Base-by-base conservation (phyloP, 352 stramenopile genomes). In the Saprolegnia diclina region DNA sequence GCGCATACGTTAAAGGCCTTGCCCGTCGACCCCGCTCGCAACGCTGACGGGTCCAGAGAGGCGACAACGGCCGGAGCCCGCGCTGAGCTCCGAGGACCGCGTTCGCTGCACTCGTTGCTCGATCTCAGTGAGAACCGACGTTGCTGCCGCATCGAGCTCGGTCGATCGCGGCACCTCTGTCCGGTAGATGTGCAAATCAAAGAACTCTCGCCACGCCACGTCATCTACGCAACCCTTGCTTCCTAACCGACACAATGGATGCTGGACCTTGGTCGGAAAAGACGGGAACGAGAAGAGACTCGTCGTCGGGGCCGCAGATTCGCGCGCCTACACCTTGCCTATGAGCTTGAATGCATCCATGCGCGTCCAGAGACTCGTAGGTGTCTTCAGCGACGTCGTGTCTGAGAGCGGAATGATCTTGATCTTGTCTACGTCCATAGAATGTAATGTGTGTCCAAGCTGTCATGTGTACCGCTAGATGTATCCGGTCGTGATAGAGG, bases 391-490 rank as follows among this genome's bases (percentile, higher is more conserved):
- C 9, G 16, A 7, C 52, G 52, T 38, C 16, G 52, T 29, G 32
- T 57, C 52, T 16, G 52, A 14, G 7, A 57, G 22, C 7, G 52
- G 52, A 16, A 57, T 16, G 52, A 57, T 57, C 32, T 57, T 57
- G 52, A 57, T 16, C 22, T 16, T 14, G 32, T 16, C 52, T 57
- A 57, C 52, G 22, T 52, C 18, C 45, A 52, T 7, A 14, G 38
- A 16, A 45, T 45, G 7, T 45, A n/a, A n/a, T n/a, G n/a, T n/a
- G n/a, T n/a, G n/a, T n/a, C n/a, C n/a, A n/a, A n/a, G n/a, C n/a
- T n/a, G n/a, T n/a, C n/a, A n/a, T n/a, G n/a, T n/a, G n/a, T n/a
- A n/a, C n/a, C n/a, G n/a, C n/a, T 52, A 52, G 21, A 19, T 52
- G 45, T 19, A 52, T 21, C 18, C 21, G 18, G 21, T 52, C 21